These are phyloP conservation scores for Petunia secreta DNA, from an alignment of 257 asterid genomes.

Conservation along the genomic window DNA sequence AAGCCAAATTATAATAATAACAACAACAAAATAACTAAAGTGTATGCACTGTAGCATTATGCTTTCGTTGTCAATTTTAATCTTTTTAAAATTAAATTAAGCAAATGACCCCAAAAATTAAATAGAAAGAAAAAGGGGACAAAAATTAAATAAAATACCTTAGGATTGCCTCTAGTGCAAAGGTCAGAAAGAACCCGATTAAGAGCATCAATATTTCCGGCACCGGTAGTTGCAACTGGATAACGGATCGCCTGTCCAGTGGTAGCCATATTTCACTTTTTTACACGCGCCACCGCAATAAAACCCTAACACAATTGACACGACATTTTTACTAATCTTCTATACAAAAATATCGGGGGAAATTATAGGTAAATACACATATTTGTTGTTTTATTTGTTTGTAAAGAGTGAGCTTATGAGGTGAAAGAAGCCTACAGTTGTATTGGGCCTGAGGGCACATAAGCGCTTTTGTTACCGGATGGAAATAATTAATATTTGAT, in stretches of 20 bases:
- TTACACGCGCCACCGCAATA: slow-evolving; percentile 30
- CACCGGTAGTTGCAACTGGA: slow-evolving; percentile 60
- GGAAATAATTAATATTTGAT: too few relatives aligned
- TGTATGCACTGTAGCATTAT: too few relatives aligned
- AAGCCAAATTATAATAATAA: neutral
- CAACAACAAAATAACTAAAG: neutral
- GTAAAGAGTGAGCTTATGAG: neutral
- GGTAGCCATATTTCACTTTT: slow-evolving; percentile 42
- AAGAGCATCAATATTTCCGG: slow-evolving; percentile 71
- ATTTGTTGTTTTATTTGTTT: neutral
- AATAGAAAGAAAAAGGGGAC: neutral
- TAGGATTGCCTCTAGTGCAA: slow-evolving; percentile 69
- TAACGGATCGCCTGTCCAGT: slow-evolving; percentile 65
- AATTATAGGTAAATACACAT: neutral
- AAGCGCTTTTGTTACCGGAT: too few relatives aligned
- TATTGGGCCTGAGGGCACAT: too few relatives aligned
- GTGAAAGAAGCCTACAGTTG: neutral
- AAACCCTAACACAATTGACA: slow-evolving; percentile 52
- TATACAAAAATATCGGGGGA: neutral
- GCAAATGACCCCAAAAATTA: slow-evolving; percentile 18
- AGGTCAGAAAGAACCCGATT: slow-evolving; percentile 70
- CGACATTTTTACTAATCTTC: neutral
- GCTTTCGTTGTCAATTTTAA: slow-evolving; percentile 2
- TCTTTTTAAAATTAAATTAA: neutral
- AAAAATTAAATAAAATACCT: slow-evolving; percentile 42